Evolutionary conservation across 805 yeast species (phyloP).

Genomic region (Myxozyma nipponensis): DNA sequence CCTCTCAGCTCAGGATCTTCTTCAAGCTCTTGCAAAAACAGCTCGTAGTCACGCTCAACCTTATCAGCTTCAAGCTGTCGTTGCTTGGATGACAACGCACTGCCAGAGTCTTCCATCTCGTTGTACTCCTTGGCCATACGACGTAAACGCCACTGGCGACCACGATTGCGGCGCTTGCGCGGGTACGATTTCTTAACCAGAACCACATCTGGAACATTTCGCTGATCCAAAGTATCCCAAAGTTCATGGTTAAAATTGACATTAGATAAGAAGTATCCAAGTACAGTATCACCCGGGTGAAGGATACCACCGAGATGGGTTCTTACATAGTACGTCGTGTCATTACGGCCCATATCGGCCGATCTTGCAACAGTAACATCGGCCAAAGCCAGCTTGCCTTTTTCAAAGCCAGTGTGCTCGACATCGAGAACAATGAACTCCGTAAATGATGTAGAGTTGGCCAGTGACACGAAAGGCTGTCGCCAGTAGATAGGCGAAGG

Average conservation of each 20-base stretch:
- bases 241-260: conserved; percentile 84
- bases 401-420: conserved; percentile 79
- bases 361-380: conserved; percentile 91
- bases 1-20: conserved; percentile 94
- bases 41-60: conserved; percentile 91
- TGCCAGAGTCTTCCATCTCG: conserved; percentile 63
- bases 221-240: conserved; percentile 65
- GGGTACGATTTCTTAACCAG: conserved; percentile 84
- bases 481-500: conserved; percentile 75
- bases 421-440: conserved; percentile 92
- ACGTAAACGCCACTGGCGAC: conserved; percentile 86
- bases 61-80: conserved; percentile 80
- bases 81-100: conserved; percentile 40
- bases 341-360: conserved; percentile 81
- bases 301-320: conserved; percentile 91
- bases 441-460: conserved; percentile 57
- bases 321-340: conserved; percentile 74
- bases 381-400: conserved; percentile 77
- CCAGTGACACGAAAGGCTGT: conserved; percentile 68
- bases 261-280: conserved; percentile 84
- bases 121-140: conserved; percentile 96
- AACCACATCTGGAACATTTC: conserved; percentile 76
- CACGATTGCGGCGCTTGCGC: conserved; percentile 68
- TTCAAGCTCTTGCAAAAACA: conserved; percentile 94
- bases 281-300: conserved; percentile 93